A percentile compares a stretch with the other conserved stretches of the same genome.
Evolutionary conservation across 1,284 basidiomycete genomes (phyloP).

Genomic region (Inonotus hispidus): DNA sequence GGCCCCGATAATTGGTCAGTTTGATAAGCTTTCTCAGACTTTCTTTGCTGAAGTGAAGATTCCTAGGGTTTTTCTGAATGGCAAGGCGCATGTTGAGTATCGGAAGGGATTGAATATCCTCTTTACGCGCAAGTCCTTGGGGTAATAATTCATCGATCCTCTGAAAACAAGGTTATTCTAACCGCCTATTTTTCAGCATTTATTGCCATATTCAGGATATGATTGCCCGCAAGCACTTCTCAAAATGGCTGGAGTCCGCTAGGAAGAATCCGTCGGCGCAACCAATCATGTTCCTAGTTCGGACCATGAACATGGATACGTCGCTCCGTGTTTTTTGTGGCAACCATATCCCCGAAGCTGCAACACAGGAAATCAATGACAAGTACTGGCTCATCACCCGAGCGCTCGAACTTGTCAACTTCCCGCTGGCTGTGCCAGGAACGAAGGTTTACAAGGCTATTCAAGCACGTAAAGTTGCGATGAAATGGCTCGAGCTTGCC

Average conservation of each 20-base stretch:
- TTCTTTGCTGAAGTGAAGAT: background rate
- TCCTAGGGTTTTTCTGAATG: slow-evolving; percentile 90
- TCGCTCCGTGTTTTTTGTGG: slow-evolving; percentile 96
- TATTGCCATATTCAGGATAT: slow-evolving; percentile 87
- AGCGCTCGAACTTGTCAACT: slow-evolving; percentile 97
- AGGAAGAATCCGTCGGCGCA: slow-evolving; percentile 45
- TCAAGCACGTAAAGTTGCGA: slow-evolving; percentile 85
- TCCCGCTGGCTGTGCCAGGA: slow-evolving; percentile 92
- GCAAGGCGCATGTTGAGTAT: slow-evolving; percentile 92
- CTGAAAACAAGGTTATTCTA: background rate
- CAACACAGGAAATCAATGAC: slow-evolving; percentile 77
- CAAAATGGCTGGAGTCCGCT: slow-evolving; percentile 61
- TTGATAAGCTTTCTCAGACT: background rate
- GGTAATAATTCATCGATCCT: slow-evolving; percentile 42
- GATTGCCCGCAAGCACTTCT: slow-evolving; percentile 78
- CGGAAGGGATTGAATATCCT: slow-evolving; percentile 87
- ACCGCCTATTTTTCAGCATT: slow-evolving; percentile 45
- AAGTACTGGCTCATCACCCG: slow-evolving; percentile 97
- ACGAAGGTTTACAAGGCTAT: slow-evolving; percentile 96
- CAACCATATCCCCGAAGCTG: slow-evolving; percentile 78
- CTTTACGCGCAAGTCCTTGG: slow-evolving; percentile 91
- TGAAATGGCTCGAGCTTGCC: slow-evolving; percentile 81
- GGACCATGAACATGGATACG: slow-evolving; percentile 96
- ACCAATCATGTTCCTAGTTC: slow-evolving; percentile 86
- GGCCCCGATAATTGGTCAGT: slow-evolving; percentile 86